Evolutionary conservation across 345 rosid species (phyloP).

Genomic region (Cardamine occulta): DNA sequence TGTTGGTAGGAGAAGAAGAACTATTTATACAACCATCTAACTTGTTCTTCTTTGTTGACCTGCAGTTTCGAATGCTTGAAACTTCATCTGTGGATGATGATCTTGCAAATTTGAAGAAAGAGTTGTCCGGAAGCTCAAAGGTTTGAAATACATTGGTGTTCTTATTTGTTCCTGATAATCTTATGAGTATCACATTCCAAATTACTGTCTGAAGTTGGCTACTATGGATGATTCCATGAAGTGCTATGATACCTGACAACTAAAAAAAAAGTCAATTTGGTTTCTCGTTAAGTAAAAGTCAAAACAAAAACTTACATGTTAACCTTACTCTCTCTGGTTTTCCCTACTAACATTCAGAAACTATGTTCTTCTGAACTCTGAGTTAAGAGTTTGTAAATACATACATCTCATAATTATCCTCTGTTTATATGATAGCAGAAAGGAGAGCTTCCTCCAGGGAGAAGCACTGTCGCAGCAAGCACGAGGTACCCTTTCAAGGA

Average conservation of each 20-base stretch:
- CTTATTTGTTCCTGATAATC: constrained; percentile 1
- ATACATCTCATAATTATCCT: not conserved
- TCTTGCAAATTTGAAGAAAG: constrained; percentile 55
- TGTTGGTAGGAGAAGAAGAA: not conserved
- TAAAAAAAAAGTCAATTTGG: not conserved
- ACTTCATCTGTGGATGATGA: constrained; percentile 63
- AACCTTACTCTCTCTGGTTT: not conserved
- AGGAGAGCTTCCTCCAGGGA: constrained; percentile 50
- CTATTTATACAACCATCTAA: not conserved
- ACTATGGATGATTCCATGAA: not conserved
- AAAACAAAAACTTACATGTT: not conserved
- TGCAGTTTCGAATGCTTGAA: constrained; percentile 58
- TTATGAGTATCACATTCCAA: not conserved
- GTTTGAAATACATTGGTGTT: constrained; percentile 27
- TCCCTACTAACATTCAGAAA: not conserved
- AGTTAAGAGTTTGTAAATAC: not conserved
- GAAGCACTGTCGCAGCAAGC: constrained; percentile 42
- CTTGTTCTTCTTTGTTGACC: not conserved
- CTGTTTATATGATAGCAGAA: constrained; percentile 38
- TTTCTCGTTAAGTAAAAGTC: not conserved
- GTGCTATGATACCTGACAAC: not conserved
- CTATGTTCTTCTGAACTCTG: not conserved
- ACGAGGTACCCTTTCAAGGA: constrained; percentile 45
- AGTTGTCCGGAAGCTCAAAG: constrained; percentile 56
- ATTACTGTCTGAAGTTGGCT: not conserved